Evolutionary conservation across 129 eudicot species (phyloP).

Genomic region (Apium graveolens): DNA sequence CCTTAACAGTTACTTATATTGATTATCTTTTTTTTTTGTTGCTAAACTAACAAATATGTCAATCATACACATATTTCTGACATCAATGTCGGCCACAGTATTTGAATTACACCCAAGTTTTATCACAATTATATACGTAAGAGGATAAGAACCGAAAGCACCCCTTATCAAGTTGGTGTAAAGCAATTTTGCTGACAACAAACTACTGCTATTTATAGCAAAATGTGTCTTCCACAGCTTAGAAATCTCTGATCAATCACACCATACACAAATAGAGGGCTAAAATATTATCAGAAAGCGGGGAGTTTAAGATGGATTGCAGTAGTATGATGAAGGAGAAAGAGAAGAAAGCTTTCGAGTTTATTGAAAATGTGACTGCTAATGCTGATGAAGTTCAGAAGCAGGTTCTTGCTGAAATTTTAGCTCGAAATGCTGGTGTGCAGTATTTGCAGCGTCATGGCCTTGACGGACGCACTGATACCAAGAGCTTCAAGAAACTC

Average conservation of each 20-base stretch:
- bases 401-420: background rate
- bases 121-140: background rate
- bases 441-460: constrained; percentile 6
- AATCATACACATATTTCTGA: background rate
- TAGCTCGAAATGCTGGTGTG: background rate
- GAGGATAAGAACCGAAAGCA: background rate
- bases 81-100: background rate
- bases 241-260: background rate
- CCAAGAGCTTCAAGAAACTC: background rate
- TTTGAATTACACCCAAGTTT: background rate
- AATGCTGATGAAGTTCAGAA: constrained; percentile 3
- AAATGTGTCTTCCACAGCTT: too few relatives aligned
- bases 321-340: background rate
- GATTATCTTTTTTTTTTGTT: too few relatives aligned
- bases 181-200: background rate
- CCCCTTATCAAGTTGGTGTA: background rate
- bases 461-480: background rate
- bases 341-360: background rate
- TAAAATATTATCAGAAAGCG: too few relatives aligned
- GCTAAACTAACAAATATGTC: background rate
- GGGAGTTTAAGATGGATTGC: background rate
- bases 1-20: too few relatives aligned
- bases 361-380: background rate
- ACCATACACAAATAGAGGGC: background rate
- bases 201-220: background rate